Conservation (phyloP, 495 filamentous ascomycete species). For the Emericellopsis terricola region DNA sequence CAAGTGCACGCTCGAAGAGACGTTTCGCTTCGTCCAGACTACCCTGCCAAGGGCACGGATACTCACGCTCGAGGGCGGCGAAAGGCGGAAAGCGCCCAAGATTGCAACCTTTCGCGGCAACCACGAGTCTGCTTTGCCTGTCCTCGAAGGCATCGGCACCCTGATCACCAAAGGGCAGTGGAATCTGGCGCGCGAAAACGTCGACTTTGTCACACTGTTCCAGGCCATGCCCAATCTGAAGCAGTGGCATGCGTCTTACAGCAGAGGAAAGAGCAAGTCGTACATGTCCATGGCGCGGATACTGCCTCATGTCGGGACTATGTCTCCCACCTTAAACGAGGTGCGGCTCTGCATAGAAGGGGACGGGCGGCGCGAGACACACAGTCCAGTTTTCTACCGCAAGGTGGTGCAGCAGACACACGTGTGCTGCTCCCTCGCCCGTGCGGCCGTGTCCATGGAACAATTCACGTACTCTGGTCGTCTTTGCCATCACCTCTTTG, state of each 20-base stretch:
- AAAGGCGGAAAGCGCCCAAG: slow-evolving; percentile 44
- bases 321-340: slow-evolving; percentile 35
- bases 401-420: slow-evolving; percentile 34
- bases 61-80: slow-evolving; percentile 58
- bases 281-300: slow-evolving; percentile 46
- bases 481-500: slow-evolving; percentile 41
- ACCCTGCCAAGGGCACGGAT: slow-evolving; percentile 41
- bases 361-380: slow-evolving; percentile 40
- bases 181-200: slow-evolving; percentile 50
- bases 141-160: slow-evolving; percentile 30
- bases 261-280: slow-evolving; percentile 47
- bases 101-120: slow-evolving; percentile 2
- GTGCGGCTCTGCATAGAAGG: slow-evolving; percentile 50
- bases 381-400: slow-evolving; percentile 32
- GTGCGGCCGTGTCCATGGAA: slow-evolving; percentile 39
- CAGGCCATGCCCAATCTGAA: slow-evolving; percentile 41
- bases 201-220: slow-evolving; percentile 42
- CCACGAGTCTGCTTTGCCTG: too few relatives aligned
- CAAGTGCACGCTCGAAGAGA: slow-evolving; percentile 41
- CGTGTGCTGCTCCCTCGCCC: slow-evolving; percentile 35
- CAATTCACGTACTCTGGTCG: slow-evolving; percentile 49
- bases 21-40: slow-evolving; percentile 38
- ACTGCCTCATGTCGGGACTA: slow-evolving; percentile 26
- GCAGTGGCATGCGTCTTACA: slow-evolving; percentile 58
- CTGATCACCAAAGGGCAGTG: slow-evolving; percentile 57